phyloP scores from a whole-genome alignment of 2,329 filamentous ascomycete genomes.

The Fusarium poae region DNA sequence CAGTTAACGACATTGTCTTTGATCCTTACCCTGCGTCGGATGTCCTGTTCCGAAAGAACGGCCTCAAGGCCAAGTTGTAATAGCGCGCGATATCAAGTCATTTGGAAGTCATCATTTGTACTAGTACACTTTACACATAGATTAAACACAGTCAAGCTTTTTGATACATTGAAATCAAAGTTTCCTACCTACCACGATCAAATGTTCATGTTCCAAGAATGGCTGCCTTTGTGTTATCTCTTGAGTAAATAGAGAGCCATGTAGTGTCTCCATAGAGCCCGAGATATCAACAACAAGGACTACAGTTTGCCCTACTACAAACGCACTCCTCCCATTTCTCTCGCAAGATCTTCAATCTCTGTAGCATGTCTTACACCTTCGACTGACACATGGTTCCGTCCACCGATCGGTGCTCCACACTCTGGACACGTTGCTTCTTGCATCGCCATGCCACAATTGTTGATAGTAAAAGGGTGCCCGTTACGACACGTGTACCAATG shows the following conservation, averaged over 20 bases:
- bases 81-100: neutral
- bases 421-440: conserved; percentile 1
- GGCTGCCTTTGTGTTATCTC: no score
- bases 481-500: conserved; percentile 6
- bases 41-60: conserved; percentile 41
- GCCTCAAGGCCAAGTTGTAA: conserved; percentile 31
- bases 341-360: neutral
- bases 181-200: no score
- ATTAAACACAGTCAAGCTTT: neutral
- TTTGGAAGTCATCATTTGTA: conserved; percentile 3
- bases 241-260: no score
- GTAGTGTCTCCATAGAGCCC: no score
- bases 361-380: conserved; percentile 1
- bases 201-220: no score
- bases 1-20: conserved; percentile 77
- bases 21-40: conserved; percentile 74
- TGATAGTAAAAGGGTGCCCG: conserved; percentile 1
- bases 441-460: conserved; percentile 11
- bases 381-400: neutral
- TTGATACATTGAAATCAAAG: neutral
- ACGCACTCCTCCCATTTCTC: neutral
- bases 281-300: neutral
- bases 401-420: conserved; percentile 3
- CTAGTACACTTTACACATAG: conserved; percentile 8
- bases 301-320: neutral